Percentiles rank a stretch among this genome's conserved stretches.
Evolutionary conservation across 2,329 filamentous ascomycete genomes (phyloP).

Genomic region (Scedosporium apiospermum): DNA sequence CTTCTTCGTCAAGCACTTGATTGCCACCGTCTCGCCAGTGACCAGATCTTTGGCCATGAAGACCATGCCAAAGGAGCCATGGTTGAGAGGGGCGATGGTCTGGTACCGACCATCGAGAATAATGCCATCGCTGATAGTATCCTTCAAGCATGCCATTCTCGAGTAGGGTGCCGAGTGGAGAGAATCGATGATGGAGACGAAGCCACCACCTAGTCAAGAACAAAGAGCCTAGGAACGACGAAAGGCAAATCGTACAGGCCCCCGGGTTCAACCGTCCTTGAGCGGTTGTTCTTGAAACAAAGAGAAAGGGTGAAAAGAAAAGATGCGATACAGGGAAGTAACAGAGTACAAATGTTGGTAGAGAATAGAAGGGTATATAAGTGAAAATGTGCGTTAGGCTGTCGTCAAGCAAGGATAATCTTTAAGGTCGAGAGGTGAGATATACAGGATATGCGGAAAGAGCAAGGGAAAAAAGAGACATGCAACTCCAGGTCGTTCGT

Average conservation of each 20-base stretch:
- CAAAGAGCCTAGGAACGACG: not conserved
- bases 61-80: slow-evolving; percentile 98
- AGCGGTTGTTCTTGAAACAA: slow-evolving; percentile 1
- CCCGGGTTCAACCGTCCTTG: not conserved
- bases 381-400: slow-evolving; percentile 13
- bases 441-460: slow-evolving; percentile 10
- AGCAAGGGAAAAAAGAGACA: slow-evolving; percentile 10
- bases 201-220: not conserved
- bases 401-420: slow-evolving; percentile 1
- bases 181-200: slow-evolving; percentile 6
- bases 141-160: slow-evolving; percentile 75
- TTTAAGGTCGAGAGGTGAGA: slow-evolving; percentile 14
- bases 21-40: slow-evolving; percentile 74
- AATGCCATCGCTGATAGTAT: slow-evolving; percentile 69
- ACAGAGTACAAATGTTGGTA: slow-evolving; percentile 9
- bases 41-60: slow-evolving; percentile 77
- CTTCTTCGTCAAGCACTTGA: slow-evolving; percentile 92
- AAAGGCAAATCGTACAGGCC: not conserved
- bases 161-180: slow-evolving; percentile 15
- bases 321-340: slow-evolving; percentile 2
- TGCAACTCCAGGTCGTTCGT: slow-evolving; percentile 9
- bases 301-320: slow-evolving; percentile 1
- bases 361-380: slow-evolving; percentile 17
- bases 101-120: slow-evolving; percentile 82
- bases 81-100: slow-evolving; percentile 89